Evolutionary conservation across 352 stramenopile species (phyloP).

Genomic region (Phytophthora europaea): DNA sequence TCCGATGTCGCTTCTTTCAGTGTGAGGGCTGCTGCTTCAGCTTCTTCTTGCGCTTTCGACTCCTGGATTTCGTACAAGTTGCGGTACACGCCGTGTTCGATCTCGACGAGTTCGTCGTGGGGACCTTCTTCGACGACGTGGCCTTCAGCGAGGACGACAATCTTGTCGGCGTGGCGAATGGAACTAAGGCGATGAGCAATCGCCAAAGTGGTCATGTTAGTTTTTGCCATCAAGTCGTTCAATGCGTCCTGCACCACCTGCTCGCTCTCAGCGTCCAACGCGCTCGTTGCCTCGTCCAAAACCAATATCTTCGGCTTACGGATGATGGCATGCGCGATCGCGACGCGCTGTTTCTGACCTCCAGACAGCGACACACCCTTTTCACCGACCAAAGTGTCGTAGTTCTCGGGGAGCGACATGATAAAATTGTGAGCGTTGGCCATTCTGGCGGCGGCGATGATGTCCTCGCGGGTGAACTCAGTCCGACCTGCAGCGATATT

Average conservation of each 20-base stretch:
- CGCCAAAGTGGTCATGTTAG: slow-evolving; percentile 69
- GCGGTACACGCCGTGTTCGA: not conserved
- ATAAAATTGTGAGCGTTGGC: slow-evolving; percentile 62
- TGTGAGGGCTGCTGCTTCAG: not conserved
- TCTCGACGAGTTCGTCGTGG: not conserved
- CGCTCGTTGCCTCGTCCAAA: slow-evolving; percentile 30
- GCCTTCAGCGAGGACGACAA: slow-evolving; percentile 10
- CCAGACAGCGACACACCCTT: slow-evolving; percentile 44
- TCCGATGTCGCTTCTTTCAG: not conserved
- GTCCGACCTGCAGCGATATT: slow-evolving; percentile 76
- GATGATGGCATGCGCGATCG: slow-evolving; percentile 64
- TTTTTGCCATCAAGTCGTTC: slow-evolving; percentile 28
- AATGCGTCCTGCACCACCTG: not conserved
- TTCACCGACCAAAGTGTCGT: slow-evolving; percentile 65
- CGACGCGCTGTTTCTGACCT: slow-evolving; percentile 48
- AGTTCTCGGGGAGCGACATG: slow-evolving; percentile 84
- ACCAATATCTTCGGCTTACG: slow-evolving; percentile 80
- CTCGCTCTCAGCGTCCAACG: slow-evolving; percentile 38
- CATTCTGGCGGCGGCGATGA: slow-evolving; percentile 63
- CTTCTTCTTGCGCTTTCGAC: slow-evolving; percentile 1
- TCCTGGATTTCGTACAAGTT: not conserved
- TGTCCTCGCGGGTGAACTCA: slow-evolving; percentile 46
- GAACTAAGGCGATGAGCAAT: slow-evolving; percentile 94
- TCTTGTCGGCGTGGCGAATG: slow-evolving; percentile 37
- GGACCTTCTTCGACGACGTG: not conserved